Evolutionary conservation across 2,329 filamentous ascomycete species (phyloP).

Genomic region (Penicillium sp.): DNA sequence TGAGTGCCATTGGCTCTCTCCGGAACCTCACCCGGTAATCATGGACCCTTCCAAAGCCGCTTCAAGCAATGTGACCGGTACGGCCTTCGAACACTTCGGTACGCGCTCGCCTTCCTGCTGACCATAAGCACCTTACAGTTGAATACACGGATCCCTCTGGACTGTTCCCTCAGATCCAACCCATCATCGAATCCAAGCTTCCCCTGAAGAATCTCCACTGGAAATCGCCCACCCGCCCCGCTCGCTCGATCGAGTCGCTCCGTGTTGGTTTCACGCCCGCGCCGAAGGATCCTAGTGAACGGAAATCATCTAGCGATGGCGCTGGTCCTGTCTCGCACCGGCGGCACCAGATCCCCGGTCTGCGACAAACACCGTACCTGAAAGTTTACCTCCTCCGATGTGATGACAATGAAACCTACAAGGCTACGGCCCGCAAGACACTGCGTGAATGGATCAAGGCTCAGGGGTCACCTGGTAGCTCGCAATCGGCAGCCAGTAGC

Average conservation of each 20-base stretch:
- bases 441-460: constrained; percentile 88
- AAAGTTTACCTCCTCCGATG: constrained; percentile 86
- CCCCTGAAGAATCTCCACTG: constrained; percentile 91
- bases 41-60: constrained; percentile 50
- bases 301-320: constrained; percentile 36
- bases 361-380: constrained; percentile 88
- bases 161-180: constrained; percentile 75
- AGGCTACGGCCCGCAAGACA: constrained; percentile 67
- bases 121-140: constrained; percentile 51
- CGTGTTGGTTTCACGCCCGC: constrained; percentile 79
- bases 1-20: constrained; percentile 19
- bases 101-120: constrained; percentile 9
- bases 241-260: constrained; percentile 88
- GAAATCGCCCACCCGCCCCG: constrained; percentile 86
- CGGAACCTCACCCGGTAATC: constrained; percentile 29
- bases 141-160: constrained; percentile 94
- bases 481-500: constrained; percentile 47
- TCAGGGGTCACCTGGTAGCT: constrained; percentile 52
- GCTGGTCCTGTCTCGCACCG: constrained; percentile 46
- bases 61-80: constrained; percentile 70
- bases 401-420: constrained; percentile 94
- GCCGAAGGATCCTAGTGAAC: constrained; percentile 41
- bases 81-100: constrained; percentile 1
- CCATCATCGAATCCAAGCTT: constrained; percentile 70
- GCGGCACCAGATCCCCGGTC: constrained; percentile 88